Conservation (phyloP, 805 yeast genomes). For the Kluyveromyces nonfermentans region DNA sequence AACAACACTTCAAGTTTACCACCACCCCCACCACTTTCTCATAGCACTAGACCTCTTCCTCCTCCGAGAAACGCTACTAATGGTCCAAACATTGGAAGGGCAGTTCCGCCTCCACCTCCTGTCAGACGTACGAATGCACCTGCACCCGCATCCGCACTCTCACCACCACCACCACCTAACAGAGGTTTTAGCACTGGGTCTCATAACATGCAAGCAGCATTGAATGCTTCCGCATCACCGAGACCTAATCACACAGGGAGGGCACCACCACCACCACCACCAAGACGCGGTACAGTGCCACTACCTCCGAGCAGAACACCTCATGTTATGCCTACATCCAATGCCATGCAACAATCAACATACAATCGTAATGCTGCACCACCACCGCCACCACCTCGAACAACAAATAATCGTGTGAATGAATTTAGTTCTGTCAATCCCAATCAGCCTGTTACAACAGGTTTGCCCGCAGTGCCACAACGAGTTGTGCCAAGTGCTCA, state of each 20-base stretch:
- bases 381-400: slow-evolving; percentile 16
- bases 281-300: slow-evolving; percentile 17
- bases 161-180: slow-evolving; percentile 4
- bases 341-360: slow-evolving; percentile 5
- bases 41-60: neutral
- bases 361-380: slow-evolving; percentile 24
- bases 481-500: neutral
- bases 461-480: neutral
- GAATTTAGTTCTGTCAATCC: slow-evolving; percentile 5
- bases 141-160: slow-evolving; percentile 2
- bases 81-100: neutral
- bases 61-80: neutral
- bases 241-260: slow-evolving; percentile 4
- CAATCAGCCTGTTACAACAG: slow-evolving; percentile 3
- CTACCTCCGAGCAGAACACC: slow-evolving; percentile 16
- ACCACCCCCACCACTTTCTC: neutral
- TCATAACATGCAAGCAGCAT: neutral
- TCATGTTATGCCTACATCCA: slow-evolving; percentile 6
- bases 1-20: neutral
- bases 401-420: slow-evolving; percentile 10
- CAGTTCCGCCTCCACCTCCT: slow-evolving; percentile 5
- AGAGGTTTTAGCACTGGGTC: neutral
- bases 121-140: slow-evolving; percentile 2
- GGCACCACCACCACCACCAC: slow-evolving; percentile 19
- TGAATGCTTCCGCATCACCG: neutral